phyloP scores from a whole-genome alignment of 495 filamentous ascomycete genomes.

The Tuber brumale region DNA sequence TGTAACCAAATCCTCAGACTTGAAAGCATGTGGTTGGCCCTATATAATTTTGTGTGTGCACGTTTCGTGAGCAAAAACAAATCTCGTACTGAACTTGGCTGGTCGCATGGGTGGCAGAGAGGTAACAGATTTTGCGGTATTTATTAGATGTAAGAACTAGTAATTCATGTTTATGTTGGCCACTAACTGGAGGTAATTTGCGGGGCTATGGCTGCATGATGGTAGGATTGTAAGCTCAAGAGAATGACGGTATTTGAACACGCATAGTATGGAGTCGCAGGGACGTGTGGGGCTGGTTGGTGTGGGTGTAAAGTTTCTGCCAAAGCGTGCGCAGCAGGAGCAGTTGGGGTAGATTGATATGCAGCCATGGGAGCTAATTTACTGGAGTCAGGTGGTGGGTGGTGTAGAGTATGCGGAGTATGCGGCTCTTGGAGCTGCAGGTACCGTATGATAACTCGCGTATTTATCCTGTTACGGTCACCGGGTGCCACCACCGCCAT shows the following conservation, averaged over 20 bases:
- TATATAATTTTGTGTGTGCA: not conserved
- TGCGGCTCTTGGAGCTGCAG: too few species aligned
- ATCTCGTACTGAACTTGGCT: not conserved
- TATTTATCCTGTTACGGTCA: too few species aligned
- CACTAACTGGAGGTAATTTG: not conserved
- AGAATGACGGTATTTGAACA: too few species aligned
- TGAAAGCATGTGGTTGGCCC: not conserved
- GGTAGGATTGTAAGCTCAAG: not conserved
- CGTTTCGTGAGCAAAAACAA: not conserved
- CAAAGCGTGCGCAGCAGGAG: not conserved
- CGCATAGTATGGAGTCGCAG: not conserved
- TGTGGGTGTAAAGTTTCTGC: not conserved
- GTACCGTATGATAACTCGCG: too few species aligned
- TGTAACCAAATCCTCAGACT: not conserved
- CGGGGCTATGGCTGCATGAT: not conserved
- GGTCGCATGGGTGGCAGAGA: not conserved
- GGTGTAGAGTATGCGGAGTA: too few species aligned
- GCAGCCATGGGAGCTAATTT: too few species aligned
- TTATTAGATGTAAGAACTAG: not conserved
- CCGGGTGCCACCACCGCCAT: too few species aligned
- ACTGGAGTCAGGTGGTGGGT: too few species aligned
- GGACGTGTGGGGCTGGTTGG: not conserved
- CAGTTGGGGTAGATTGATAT: not conserved
- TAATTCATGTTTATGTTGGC: not conserved
- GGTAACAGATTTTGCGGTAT: not conserved